Percentiles rank a stretch among this genome's conserved stretches.
phyloP scores from a whole-genome alignment of 768 basidiomycete genomes.

The Candolleomyces eurysporus region DNA sequence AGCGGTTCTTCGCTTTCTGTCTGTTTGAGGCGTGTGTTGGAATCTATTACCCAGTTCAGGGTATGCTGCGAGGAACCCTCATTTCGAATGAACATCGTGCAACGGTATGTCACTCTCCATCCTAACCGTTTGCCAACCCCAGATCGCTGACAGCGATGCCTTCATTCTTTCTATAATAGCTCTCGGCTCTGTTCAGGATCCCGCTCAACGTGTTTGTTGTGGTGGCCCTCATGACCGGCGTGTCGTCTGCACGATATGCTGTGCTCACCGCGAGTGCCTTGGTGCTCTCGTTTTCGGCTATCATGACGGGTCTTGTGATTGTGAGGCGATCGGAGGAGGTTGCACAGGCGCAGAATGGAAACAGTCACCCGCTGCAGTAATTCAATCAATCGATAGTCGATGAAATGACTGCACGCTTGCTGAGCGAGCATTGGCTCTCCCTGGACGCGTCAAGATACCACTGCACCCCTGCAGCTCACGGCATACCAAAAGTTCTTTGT shows the following conservation, averaged over 20 bases:
- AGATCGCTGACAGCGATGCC: background rate
- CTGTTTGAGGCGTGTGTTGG: conserved; percentile 75
- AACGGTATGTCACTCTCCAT: conserved; percentile 45
- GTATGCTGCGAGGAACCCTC: conserved; percentile 64
- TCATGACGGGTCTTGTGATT: conserved; percentile 54
- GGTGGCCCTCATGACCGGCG: conserved; percentile 64
- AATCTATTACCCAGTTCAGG: conserved; percentile 78
- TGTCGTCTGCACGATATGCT: conserved; percentile 58
- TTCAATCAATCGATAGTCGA: background rate
- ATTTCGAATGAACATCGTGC: conserved; percentile 73
- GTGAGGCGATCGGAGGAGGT: conserved; percentile 25
- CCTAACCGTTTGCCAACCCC: background rate
- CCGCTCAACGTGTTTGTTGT: conserved; percentile 76
- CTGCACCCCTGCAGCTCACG: no score
- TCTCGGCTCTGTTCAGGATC: conserved; percentile 70
- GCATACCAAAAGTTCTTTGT: no score
- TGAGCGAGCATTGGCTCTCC: no score
- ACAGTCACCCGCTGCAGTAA: background rate
- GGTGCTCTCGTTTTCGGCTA: conserved; percentile 56
- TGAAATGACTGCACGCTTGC: background rate
- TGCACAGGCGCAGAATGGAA: no score
- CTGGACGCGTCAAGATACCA: no score
- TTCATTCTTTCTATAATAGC: conserved; percentile 29
- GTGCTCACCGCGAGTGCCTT: conserved; percentile 60
- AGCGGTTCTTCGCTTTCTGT: conserved; percentile 73